Base-by-base conservation (phyloP, 495 filamentous ascomycete species). In the Daldinia vernicosa region DNA sequence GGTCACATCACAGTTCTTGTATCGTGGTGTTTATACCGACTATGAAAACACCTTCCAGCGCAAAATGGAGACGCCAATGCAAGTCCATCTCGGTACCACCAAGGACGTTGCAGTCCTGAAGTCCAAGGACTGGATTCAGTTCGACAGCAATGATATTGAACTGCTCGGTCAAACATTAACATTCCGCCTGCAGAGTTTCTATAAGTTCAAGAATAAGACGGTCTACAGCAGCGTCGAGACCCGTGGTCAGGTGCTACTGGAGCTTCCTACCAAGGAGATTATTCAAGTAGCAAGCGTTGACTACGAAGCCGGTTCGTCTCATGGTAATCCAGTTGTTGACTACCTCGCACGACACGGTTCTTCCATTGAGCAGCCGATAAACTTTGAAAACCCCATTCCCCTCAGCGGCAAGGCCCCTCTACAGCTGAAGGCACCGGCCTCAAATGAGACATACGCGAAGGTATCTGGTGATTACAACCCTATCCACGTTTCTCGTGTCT, bases 401-500 rank as follows among this genome's bases (percentile, higher is more conserved):
- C 87, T 98, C 45, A 96, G 91, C 75, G 94, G 95, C 61, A 97
- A 95, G 85, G 92, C 92, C 1, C 90, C 93, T 43, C 84, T 98
- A 27, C 87, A 89, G 64, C 87, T 97, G 51, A 91, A 92, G 71
- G 95, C 95, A 26, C 95, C 95, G n/a, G 90, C 94, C 15, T 96
- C 93, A 60, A 99, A 99, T 77, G 96, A 98, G 84, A 97, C 92
- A 8, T 99, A 99, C 74, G 96, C 96, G 52, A 90, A 92, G 59
- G 96, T 99, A 32, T 98, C 96, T 47, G 96, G 96, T 24, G 95
- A 99, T 75, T 98, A 93, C 85, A 99, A 99, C 77, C 95, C 95
- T 8, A 99, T 99, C 69, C 95, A 99, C 83, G 95, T 98, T 50
- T 98, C 95, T 2, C 90, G 95, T 57, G 93, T 97, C 39, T 99